Base-by-base conservation (phyloP, 176 grass and related monocot species). In the Bolboschoenus planiculmis region DNA sequence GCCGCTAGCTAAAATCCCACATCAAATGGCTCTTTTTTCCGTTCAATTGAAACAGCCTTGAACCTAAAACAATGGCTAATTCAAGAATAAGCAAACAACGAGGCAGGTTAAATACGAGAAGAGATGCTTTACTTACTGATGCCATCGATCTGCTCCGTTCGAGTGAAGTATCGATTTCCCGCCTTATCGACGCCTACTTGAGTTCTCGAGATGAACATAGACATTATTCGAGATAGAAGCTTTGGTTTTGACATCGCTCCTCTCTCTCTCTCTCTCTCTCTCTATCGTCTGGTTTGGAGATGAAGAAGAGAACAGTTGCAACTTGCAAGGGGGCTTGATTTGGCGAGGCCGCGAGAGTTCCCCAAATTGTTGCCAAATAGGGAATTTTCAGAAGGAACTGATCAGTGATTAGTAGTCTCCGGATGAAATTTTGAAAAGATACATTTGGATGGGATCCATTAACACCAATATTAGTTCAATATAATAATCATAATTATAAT, bases 131-230 rank as follows among this genome's bases (percentile, higher is more conserved):
- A 88, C 86, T 61, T 83, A 97, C 95, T 74, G 83, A 67, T 48
- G 26, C 90, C 88, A 73, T 92, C 92, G 85, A 92, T 91, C 83
- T 92, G 88, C 82, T 94, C 95, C 39, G 81, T 61, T 63, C 85
- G 90, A 86, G 90, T 89, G 85, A 91, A 97, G 83, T 97, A 97
- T 24, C 85, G 88, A 83, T 94, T 94, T 64, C 90, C 90, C 60
- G 70, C 85, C 88, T 90, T 94, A 85, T 97, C 94, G 48, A 91
- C 81, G 59, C 94, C 94, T 53, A 92, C 92, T 68, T 90, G 86
- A 65, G 80, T 86, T 76, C 87, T 90, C 4, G 91, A 88, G 23
- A 65, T 91, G 86, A 97, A 92, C 71, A 92, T 80, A 35, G 87
- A 88, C 62, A 93, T 56, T 68, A 97, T 54, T 71, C 92, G 88